These are phyloP conservation scores for Camellia oleifera DNA, from an alignment of 179 eudicot species.

Conservation along the genomic window DNA sequence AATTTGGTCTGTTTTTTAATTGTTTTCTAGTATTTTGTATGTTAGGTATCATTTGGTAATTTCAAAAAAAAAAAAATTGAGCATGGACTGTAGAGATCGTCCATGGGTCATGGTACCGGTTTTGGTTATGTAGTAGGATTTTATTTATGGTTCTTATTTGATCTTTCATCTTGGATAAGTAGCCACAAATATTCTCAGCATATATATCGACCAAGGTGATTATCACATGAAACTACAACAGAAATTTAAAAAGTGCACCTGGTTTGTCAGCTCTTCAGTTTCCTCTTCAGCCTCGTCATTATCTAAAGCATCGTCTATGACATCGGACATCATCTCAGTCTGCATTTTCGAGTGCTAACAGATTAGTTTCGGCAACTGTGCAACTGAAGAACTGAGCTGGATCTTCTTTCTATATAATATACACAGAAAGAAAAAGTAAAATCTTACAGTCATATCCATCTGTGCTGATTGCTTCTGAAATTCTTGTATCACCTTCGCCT, in stretches of 20 bases:
- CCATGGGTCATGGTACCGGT: too few relatives aligned
- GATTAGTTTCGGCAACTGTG: neutral
- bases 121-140: too few relatives aligned
- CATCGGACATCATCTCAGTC: conserved; percentile 99
- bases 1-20: too few relatives aligned
- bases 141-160: too few relatives aligned
- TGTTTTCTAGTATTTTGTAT: too few relatives aligned
- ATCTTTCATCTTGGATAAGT: neutral
- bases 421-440: conserved; percentile 8
- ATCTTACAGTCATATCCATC: conserved; percentile 97
- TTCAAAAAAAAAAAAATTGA: too few relatives aligned
- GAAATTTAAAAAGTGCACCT: conserved; percentile 38
- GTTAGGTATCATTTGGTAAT: too few relatives aligned
- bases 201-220: neutral
- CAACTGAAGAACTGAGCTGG: conserved; percentile 6
- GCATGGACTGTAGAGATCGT: too few relatives aligned
- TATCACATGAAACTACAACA: neutral
- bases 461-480: conserved; percentile 96
- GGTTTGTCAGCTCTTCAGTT: conserved; percentile 89
- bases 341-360: conserved; percentile 29
- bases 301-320: conserved; percentile 88
- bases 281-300: conserved; percentile 98
- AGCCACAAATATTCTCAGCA: conserved; percentile 3
- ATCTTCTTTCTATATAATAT: neutral
- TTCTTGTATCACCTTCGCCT: conserved; percentile 68